Percentiles rank a stretch among this genome's conserved stretches.
Conservation (phyloP, 2,329 filamentous ascomycete genomes). For the Epichloe baconii region DNA sequence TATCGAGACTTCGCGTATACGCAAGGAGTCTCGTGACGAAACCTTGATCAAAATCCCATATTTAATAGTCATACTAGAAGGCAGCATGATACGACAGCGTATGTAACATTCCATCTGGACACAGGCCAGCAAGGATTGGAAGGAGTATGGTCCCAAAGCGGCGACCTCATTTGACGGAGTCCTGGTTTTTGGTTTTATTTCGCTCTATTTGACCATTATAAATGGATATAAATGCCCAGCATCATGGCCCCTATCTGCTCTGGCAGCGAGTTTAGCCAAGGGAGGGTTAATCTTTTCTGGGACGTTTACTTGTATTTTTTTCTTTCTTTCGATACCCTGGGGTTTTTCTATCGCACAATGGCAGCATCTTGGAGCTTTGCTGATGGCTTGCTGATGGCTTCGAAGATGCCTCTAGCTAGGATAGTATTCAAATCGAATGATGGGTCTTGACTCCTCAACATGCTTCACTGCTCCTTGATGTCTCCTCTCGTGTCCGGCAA, state of each 20-base stretch:
- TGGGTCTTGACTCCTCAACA: no score
- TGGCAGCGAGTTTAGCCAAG: not conserved
- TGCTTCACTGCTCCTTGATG: no score
- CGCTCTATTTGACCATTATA: not conserved
- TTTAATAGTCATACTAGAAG: not conserved
- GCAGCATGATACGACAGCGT: constrained; percentile 1
- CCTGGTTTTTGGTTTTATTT: not conserved
- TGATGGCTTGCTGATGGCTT: not conserved
- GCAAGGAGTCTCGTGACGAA: not conserved
- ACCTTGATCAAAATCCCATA: not conserved
- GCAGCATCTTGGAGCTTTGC: not conserved
- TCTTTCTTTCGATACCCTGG: constrained; percentile 12
- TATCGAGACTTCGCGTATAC: not conserved
- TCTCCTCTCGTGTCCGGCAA: not conserved
- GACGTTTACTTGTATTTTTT: not conserved
- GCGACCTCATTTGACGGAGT: not conserved
- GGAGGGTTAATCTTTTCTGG: not conserved
- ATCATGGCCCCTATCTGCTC: not conserved
- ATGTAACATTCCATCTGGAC: not conserved
- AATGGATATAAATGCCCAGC: constrained; percentile 3
- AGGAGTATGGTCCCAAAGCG: not conserved
- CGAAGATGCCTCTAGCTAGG: not conserved
- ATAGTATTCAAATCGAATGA: not conserved
- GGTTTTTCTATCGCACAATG: constrained; percentile 4
- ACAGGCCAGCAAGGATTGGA: not conserved